Conservation (phyloP, 2,329 filamentous ascomycete genomes). For the Colletotrichum sp. region DNA sequence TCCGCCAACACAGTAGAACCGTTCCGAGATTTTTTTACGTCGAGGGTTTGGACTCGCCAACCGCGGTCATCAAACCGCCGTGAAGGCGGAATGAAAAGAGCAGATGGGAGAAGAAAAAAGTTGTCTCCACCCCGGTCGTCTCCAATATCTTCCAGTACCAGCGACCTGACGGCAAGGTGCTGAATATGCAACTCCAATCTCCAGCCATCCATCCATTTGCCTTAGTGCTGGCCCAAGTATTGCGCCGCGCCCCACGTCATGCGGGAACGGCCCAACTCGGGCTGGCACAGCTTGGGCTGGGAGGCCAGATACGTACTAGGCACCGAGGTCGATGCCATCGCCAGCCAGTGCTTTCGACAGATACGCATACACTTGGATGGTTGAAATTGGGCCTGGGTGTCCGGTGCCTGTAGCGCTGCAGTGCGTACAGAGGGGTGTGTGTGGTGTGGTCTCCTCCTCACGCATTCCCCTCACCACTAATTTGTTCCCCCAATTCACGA, state of each 20-base stretch:
- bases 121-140: background rate
- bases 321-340: background rate
- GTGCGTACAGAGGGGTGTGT: background rate
- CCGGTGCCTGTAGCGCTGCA: background rate
- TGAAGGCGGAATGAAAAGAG: background rate
- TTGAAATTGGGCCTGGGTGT: background rate
- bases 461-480: background rate
- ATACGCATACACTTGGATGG: background rate
- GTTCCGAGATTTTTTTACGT: background rate
- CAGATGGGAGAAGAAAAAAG: background rate
- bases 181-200: conserved; percentile 11
- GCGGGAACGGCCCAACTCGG: conserved; percentile 8
- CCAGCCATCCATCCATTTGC: background rate
- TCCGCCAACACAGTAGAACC: background rate
- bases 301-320: background rate
- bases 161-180: conserved; percentile 8
- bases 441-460: background rate
- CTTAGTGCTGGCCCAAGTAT: background rate
- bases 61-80: background rate
- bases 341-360: background rate
- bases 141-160: conserved; percentile 4
- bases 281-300: background rate
- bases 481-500: background rate
- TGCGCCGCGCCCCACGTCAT: conserved; percentile 10
- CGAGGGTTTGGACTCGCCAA: background rate